Base-by-base conservation (phyloP, 768 basidiomycete species). In the Rhodotorula sphaerocarpa region DNA sequence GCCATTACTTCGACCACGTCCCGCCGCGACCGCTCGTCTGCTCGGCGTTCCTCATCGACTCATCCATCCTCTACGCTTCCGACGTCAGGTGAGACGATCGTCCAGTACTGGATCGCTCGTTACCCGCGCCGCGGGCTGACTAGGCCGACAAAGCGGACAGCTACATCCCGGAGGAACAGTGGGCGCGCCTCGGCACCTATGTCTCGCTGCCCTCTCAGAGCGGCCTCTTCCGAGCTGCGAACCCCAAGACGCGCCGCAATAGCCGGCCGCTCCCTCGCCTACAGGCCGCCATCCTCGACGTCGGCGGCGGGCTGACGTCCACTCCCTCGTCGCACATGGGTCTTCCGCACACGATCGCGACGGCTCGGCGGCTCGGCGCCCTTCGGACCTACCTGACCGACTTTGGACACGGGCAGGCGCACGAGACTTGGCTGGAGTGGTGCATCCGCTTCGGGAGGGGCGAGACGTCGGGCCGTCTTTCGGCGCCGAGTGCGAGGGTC, bases 41-140 rank as follows among this genome's bases (percentile, higher is more conserved):
- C 30, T 57, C 65, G 15, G 66, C 65, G 3, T 70, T 70, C 71
- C 60, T 76, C 55, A 76, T 78, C 45, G 82, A 85, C 67, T 77
- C 85, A 42, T 75, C 80, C 36, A 75, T 91, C 36, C 78, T 84
- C 15, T 92, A 92, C 76, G 80, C 92, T 46, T 55, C 53, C 16
- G 63, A 64, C n/a, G 42, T 55, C 31, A 64, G 53, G 63, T 59
- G 33, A 30, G 3, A 34, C n/a, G 23, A 21, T 1, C 39, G 2
- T 31, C 30, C 6, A 16, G 28, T 28, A 31, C 33, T 3, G 25
- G 2, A 9, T 12, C 34, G n/a, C n/a, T n/a, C n/a, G n/a, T n/a
- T n/a, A n/a, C n/a, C n/a, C n/a, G n/a, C n/a, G n/a, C n/a, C n/a
- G n/a, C n/a, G n/a, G n/a, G n/a, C n/a, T 23, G 25, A 45, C 3